phyloP scores from a whole-genome alignment of 306 rosid species.

The Dalbergia oliveri region DNA sequence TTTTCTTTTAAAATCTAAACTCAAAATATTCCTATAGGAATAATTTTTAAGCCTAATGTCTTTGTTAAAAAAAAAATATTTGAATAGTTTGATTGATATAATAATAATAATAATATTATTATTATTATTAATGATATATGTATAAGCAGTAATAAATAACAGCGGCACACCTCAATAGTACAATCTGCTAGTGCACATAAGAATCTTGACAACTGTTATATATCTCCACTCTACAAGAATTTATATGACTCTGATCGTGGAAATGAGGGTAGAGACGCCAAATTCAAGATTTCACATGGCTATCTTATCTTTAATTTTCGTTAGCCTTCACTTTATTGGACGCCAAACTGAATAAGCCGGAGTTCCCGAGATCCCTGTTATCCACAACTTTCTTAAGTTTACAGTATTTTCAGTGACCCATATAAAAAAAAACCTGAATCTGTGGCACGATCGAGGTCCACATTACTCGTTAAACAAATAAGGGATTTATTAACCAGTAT shows the following conservation, averaged over 20 bases:
- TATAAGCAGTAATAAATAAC: no score
- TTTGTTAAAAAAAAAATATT: no score
- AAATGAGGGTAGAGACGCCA: slow-evolving; percentile 20
- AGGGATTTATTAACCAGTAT: no score
- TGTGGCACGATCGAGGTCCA: slow-evolving; percentile 2
- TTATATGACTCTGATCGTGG: not conserved
- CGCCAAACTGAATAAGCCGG: slow-evolving; percentile 8
- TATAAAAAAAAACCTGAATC: not conserved
- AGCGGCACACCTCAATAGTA: no score
- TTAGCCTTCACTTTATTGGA: slow-evolving; percentile 33
- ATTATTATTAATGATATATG: no score
- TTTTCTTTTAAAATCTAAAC: no score
- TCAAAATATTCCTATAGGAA: no score
- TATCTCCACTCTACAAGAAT: not conserved
- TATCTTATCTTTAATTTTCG: not conserved
- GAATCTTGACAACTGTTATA: not conserved
- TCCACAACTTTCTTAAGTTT: slow-evolving; percentile 6
- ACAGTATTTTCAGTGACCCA: not conserved
- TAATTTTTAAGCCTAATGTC: no score
- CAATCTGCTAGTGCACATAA: not conserved
- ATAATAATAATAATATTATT: no score
- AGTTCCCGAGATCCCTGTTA: slow-evolving; percentile 31
- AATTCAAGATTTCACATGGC: slow-evolving; percentile 23
- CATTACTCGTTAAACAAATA: not conserved
- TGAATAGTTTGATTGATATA: no score